Evolutionary conservation across 2,329 filamentous ascomycete species (phyloP).

Genomic region (Pseudogymnoascus sp.): DNA sequence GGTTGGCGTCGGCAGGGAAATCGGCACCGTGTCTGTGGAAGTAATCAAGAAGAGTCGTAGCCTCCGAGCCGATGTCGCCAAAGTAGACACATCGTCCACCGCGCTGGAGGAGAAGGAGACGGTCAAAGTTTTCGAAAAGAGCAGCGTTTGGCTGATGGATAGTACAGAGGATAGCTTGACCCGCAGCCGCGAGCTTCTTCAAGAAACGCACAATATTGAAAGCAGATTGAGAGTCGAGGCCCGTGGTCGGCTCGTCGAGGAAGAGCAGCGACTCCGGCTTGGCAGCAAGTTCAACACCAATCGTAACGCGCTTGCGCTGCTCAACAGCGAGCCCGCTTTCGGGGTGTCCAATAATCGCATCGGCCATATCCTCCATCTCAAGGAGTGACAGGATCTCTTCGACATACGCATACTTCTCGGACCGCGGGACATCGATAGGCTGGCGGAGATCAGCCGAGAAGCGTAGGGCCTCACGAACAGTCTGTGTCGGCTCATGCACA

Average conservation of each 20-base stretch:
- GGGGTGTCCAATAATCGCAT: slow-evolving; percentile 58
- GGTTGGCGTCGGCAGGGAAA: slow-evolving; percentile 46
- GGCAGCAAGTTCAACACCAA: slow-evolving; percentile 51
- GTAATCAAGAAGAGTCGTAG: slow-evolving; percentile 50
- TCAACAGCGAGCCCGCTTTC: slow-evolving; percentile 57
- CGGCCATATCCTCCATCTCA: slow-evolving; percentile 60
- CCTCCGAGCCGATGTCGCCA: slow-evolving; percentile 57
- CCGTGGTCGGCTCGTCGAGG: slow-evolving; percentile 55
- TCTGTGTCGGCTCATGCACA: slow-evolving; percentile 74
- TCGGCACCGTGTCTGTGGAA: slow-evolving; percentile 55
- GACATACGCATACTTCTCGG: slow-evolving; percentile 80
- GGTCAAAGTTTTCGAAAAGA: slow-evolving; percentile 52
- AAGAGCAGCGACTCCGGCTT: slow-evolving; percentile 54
- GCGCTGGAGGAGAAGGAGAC: slow-evolving; percentile 55
- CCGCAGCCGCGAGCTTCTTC: slow-evolving; percentile 50
- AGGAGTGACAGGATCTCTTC: slow-evolving; percentile 64
- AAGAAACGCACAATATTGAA: slow-evolving; percentile 59
- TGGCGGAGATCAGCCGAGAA: slow-evolving; percentile 89
- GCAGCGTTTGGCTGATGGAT: slow-evolving; percentile 50
- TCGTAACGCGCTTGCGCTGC: slow-evolving; percentile 56
- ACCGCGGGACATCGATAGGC: slow-evolving; percentile 60
- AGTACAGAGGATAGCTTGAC: slow-evolving; percentile 49
- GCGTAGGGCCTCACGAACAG: slow-evolving; percentile 79
- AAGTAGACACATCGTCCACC: slow-evolving; percentile 66
- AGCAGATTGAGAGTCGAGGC: slow-evolving; percentile 57